These are phyloP conservation scores for Prunus yedoensis DNA, from an alignment of 331 rosid genomes.

Conservation along the genomic window DNA sequence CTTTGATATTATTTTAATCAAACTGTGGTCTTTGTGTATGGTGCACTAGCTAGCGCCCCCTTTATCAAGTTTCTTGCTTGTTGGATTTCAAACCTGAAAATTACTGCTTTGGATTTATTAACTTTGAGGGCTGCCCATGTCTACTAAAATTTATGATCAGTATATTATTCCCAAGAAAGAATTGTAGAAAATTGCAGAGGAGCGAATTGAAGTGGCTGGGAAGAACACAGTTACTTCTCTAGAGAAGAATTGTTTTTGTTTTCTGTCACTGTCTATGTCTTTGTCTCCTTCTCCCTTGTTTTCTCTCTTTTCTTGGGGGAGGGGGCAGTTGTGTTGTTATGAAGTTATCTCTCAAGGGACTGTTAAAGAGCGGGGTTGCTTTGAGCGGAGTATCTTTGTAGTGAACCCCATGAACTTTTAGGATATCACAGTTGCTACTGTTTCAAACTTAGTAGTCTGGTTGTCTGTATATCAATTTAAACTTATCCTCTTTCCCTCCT, in stretches of 20 bases:
- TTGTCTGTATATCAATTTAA: neutral
- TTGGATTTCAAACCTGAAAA: neutral
- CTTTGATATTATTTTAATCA: neutral
- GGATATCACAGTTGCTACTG: neutral
- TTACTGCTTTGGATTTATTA: neutral
- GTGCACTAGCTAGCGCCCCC: neutral
- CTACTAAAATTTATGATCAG: neutral
- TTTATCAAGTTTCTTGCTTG: neutral
- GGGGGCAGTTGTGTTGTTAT: neutral
- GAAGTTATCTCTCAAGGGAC: no score
- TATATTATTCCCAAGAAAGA: neutral
- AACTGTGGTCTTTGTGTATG: neutral
- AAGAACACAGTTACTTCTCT: neutral
- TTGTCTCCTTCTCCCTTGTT: neutral
- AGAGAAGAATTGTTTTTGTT: neutral
- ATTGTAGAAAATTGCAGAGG: neutral
- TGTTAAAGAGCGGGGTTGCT: neutral
- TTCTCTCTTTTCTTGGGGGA: neutral
- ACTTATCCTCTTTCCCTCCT: conserved; percentile 5
- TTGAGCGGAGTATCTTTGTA: neutral
- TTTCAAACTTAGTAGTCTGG: neutral
- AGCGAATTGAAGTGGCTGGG: neutral
- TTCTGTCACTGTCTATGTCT: neutral
- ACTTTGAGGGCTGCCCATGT: conserved; percentile 2
- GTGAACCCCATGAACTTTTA: neutral